Evolutionary conservation across 169 alveolate genomes (phyloP).

Genomic region (Eimeria maxima): DNA sequence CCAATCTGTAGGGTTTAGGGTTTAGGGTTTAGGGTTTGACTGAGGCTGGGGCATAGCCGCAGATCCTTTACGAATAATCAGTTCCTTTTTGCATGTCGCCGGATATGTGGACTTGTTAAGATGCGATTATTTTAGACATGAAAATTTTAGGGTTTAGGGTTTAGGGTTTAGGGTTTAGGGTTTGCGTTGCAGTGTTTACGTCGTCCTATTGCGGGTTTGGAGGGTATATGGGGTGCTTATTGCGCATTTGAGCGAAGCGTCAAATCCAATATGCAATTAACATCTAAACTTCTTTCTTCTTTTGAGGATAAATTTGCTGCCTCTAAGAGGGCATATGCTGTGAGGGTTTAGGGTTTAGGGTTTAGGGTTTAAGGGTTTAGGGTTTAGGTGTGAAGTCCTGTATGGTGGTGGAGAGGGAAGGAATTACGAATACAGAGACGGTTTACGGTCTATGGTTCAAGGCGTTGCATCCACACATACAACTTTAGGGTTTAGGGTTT

Average conservation of each 20-base stretch:
- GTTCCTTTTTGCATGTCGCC: too few species aligned
- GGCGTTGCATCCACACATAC: too few species aligned
- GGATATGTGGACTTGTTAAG: too few species aligned
- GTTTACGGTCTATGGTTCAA: too few species aligned
- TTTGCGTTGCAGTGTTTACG: conserved; percentile 20
- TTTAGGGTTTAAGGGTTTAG: too few species aligned
- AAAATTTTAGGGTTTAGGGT: conserved; percentile 20
- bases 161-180: conserved; percentile 19
- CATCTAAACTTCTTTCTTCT: conserved; percentile 11
- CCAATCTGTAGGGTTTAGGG: conserved; percentile 42
- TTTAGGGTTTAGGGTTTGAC: too few species aligned
- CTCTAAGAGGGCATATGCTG: conserved; percentile 30
- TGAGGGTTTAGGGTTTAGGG: not conserved
- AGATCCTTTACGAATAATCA: too few species aligned
- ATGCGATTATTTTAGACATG: not conserved
- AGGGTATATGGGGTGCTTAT: conserved; percentile 75
- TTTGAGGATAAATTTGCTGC: not conserved
- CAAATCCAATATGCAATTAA: conserved; percentile 7
- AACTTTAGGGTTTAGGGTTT: not conserved
- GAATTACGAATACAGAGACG: too few species aligned
- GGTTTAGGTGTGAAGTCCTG: too few species aligned
- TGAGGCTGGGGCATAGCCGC: not conserved
- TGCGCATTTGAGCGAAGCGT: conserved; percentile 67
- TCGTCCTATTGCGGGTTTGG: conserved; percentile 60
- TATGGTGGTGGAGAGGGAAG: too few species aligned